Conservation (phyloP, 352 stramenopile species). For the Phytophthora crassamura region DNA sequence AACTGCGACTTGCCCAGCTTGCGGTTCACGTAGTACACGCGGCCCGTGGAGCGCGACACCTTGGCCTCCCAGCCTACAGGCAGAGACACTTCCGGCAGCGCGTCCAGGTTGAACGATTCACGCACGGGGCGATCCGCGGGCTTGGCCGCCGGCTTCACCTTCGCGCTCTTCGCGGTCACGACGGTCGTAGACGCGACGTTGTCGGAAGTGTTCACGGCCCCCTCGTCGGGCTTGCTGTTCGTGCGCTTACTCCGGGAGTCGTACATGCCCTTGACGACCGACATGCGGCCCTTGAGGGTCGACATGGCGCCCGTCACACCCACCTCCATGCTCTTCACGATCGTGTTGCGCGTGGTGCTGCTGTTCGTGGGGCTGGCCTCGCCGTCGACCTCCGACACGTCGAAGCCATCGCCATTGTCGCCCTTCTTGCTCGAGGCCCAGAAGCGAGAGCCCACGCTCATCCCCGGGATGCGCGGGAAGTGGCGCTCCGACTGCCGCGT, state of each 20-base stretch:
- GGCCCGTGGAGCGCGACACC: conserved; percentile 84
- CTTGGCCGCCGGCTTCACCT: conserved; percentile 47
- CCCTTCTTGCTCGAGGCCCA: conserved; percentile 69
- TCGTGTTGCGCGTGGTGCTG: conserved; percentile 73
- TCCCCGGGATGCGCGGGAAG: conserved; percentile 74
- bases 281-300: conserved; percentile 83
- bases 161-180: conserved; percentile 36
- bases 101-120: conserved; percentile 88
- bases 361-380: conserved; percentile 54
- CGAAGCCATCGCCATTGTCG: conserved; percentile 52
- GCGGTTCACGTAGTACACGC: conserved; percentile 91
- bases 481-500: conserved; percentile 60
- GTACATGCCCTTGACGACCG: conserved; percentile 81
- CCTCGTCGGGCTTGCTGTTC: conserved; percentile 64
- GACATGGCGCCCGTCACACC: conserved; percentile 79
- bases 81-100: conserved; percentile 80
- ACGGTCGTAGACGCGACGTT: conserved; percentile 33
- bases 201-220: conserved; percentile 31
- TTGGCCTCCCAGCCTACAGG: conserved; percentile 88
- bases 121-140: conserved; percentile 61
- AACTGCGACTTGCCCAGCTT: conserved; percentile 90
- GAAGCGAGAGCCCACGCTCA: conserved; percentile 73
- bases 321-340: conserved; percentile 80
- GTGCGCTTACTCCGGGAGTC: conserved; percentile 64
- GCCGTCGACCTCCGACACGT: conserved; percentile 55